These are phyloP conservation scores for Caloboletus firmus DNA, from an alignment of 1,284 basidiomycete species.

Conservation along the genomic window DNA sequence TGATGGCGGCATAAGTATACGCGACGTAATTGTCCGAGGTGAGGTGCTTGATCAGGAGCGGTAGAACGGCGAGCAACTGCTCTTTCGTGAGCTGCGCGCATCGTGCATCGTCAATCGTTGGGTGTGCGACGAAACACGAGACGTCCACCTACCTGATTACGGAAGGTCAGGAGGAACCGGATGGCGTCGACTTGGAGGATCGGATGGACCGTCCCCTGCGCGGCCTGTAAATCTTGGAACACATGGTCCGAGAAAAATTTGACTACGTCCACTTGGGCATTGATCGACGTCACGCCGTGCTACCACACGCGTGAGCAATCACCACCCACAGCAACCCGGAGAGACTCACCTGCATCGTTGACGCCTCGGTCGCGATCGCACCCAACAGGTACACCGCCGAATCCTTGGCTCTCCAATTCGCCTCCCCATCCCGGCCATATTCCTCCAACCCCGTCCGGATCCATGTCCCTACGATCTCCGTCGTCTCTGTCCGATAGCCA, in stretches of 20 bases:
- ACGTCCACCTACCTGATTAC: conserved; percentile 72
- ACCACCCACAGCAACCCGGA: neutral
- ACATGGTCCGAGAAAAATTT: conserved; percentile 95
- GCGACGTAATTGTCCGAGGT: conserved; percentile 80
- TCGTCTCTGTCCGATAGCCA: conserved; percentile 83
- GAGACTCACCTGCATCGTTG: conserved; percentile 69
- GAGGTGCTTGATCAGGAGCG: conserved; percentile 85
- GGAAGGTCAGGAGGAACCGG: conserved; percentile 90
- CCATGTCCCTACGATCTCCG: conserved; percentile 83
- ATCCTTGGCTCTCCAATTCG: conserved; percentile 93
- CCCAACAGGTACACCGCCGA: conserved; percentile 94
- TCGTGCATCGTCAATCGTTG: neutral
- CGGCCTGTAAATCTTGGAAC: conserved; percentile 82
- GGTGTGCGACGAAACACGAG: neutral
- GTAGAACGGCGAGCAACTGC: conserved; percentile 90
- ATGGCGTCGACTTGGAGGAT: conserved; percentile 97
- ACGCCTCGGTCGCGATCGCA: conserved; percentile 86
- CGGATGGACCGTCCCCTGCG: conserved; percentile 70
- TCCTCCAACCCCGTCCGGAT: conserved; percentile 71
- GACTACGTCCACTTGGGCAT: conserved; percentile 90
- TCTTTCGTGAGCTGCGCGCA: conserved; percentile 80
- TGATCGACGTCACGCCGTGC: conserved; percentile 93
- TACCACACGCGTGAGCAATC: conserved; percentile 30
- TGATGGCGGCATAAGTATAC: conserved; percentile 88
- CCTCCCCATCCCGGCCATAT: conserved; percentile 57